Base-by-base conservation (phyloP, 495 filamentous ascomycete genomes). In the Penicillium herquei region DNA sequence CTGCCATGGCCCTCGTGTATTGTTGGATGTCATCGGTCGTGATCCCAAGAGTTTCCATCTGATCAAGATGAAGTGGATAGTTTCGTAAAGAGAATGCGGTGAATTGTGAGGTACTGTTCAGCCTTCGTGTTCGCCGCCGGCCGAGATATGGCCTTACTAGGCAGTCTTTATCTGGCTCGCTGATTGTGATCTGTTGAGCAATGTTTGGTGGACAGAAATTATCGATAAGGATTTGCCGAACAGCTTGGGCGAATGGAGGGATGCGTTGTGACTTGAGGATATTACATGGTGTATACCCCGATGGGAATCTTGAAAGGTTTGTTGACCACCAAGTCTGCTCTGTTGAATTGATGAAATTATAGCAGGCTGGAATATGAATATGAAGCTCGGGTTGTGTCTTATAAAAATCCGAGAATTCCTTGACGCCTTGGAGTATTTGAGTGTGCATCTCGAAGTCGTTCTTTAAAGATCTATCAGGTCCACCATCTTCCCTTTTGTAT, bases 21-120 rank as follows among this genome's bases (percentile, higher is more conserved):
- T 73, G 47, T 1, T 51, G 55, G 3, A 78, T 57, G 4, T 49
- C 47, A 18, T 35, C 17, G 7, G 10, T 21, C 61, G 73, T 51
- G 80, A 75, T 8, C 10, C 49, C 3, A 3, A 57, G 49, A n/a
- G 65, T 49, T 52, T 75, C 67, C 33, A 78, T 69, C 49, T 78
- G 70, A 51, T 78, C 70, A 3, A 74, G 46, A 47, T 74, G 65
- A 2, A 80, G 69, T 6, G 67, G 72, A 51, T 62, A 76, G 49
- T 80, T 78, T 3, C 71, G 65, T n/a, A 80, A 21, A 9, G 31
- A 11, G n/a, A 26, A 7, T 16, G 51, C 52, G 26, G 17, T 44
- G 34, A 64, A 66, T 46, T 31, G 11, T 18, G 49, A 54, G 14
- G 52, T 33, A 26, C 39, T 41, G n/a, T 47, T 11, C 16, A 6